Evolutionary conservation across 2,329 filamentous ascomycete genomes (phyloP).

Genomic region (Venturia effusa): DNA sequence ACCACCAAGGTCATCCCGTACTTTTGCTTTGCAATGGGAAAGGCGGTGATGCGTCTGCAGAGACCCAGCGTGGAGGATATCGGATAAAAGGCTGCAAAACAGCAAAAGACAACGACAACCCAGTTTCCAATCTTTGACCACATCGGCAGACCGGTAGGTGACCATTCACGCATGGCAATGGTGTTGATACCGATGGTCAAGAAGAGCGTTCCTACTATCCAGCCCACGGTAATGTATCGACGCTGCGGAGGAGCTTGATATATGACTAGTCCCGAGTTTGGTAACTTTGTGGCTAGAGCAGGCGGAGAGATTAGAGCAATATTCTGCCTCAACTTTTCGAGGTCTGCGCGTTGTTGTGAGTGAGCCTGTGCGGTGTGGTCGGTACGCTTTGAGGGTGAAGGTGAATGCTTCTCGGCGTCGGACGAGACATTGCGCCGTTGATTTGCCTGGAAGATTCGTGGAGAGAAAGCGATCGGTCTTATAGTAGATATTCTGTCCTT

Average conservation of each 20-base stretch:
- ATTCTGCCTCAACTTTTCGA: neutral
- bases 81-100: neutral
- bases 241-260: neutral
- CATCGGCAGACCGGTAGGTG: neutral
- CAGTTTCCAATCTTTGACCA: neutral
- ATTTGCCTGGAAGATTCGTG: neutral
- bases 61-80: neutral
- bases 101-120: neutral
- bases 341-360: neutral
- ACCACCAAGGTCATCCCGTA: neutral
- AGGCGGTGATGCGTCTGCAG: slow-evolving; percentile 1
- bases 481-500: neutral
- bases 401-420: neutral
- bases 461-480: neutral
- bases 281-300: neutral
- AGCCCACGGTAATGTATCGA: neutral
- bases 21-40: neutral
- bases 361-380: neutral
- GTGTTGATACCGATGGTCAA: neutral
- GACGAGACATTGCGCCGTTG: neutral
- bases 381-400: neutral
- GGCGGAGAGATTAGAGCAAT: neutral
- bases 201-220: neutral
- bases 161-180: neutral
- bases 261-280: neutral